Evolutionary conservation across 768 basidiomycete genomes (phyloP).

Genomic region (Hypholoma sublateritium): DNA sequence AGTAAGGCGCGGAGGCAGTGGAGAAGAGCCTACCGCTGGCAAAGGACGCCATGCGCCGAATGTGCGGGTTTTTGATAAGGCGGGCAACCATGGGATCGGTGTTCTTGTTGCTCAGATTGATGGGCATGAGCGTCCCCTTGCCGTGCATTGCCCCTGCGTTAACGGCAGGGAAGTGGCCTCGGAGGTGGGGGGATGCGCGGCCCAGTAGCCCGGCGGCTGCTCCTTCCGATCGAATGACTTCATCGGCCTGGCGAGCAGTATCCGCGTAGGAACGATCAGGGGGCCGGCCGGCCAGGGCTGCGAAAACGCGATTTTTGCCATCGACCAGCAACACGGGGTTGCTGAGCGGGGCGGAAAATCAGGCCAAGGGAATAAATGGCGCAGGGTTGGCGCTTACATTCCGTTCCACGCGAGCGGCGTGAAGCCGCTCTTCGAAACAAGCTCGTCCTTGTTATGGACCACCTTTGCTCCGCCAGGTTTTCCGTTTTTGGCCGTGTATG

Average conservation of each 20-base stretch:
- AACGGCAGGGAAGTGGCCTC: slow-evolving; percentile 5
- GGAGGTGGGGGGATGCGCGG: background rate
- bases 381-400: too few species aligned
- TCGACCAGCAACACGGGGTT: too few species aligned
- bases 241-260: background rate
- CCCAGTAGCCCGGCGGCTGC: background rate
- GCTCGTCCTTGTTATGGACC: too few species aligned
- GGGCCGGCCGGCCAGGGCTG: too few species aligned
- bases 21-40: background rate
- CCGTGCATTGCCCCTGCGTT: slow-evolving; percentile 5
- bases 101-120: background rate
- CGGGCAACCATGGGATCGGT: background rate
- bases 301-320: too few species aligned
- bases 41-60: slow-evolving; percentile 4
- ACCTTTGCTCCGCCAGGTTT: too few species aligned
- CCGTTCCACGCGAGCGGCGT: too few species aligned
- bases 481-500: too few species aligned
- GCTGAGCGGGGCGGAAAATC: too few species aligned
- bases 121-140: background rate
- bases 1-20: too few species aligned
- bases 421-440: too few species aligned
- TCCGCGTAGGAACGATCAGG: background rate
- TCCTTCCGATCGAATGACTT: background rate
- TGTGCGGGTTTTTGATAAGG: background rate
- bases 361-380: too few species aligned